phyloP scores from a whole-genome alignment of 192 early-diverging fungal species.

The Lunasporangiospora selenospora region DNA sequence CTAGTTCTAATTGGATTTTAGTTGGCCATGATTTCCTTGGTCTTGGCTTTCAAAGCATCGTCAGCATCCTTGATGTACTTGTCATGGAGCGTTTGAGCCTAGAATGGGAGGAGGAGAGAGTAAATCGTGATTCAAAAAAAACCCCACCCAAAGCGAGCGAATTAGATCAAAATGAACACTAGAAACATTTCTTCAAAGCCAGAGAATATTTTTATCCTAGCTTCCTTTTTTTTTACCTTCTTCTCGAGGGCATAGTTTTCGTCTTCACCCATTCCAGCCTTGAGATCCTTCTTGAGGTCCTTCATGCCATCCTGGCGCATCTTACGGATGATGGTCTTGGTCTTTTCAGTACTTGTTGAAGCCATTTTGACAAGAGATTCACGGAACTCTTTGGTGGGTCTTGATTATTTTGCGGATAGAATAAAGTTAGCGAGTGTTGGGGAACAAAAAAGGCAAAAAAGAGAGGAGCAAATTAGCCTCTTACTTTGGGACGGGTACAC shows the following conservation, averaged over 20 bases:
- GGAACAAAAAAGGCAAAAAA: constrained; percentile 5
- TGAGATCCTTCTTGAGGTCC: constrained; percentile 71
- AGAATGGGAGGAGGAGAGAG: background rate
- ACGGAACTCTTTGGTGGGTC: constrained; percentile 77
- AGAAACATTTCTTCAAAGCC: too few relatives aligned
- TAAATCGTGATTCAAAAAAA: background rate
- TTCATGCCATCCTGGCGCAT: constrained; percentile 78
- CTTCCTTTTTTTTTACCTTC: too few relatives aligned
- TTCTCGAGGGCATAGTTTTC: constrained; percentile 64
- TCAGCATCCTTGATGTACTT: constrained; percentile 69
- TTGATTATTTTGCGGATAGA: too few relatives aligned
- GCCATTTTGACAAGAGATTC: constrained; percentile 73
- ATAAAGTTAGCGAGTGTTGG: background rate
- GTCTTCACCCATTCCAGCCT: constrained; percentile 60
- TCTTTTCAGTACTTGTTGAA: constrained; percentile 65
- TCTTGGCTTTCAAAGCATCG: constrained; percentile 69
- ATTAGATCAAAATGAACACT: too few relatives aligned
- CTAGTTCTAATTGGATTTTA: constrained; percentile 12
- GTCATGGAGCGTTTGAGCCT: constrained; percentile 69
- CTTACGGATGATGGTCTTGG: constrained; percentile 70
- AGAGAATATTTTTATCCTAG: too few relatives aligned
- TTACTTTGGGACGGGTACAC: constrained; percentile 86
- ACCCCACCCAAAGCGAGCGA: background rate
- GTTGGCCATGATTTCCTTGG: constrained; percentile 66
- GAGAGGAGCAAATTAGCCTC: background rate